phyloP scores from a whole-genome alignment of 805 yeast genomes.

The Saccharomycopsis vini region DNA sequence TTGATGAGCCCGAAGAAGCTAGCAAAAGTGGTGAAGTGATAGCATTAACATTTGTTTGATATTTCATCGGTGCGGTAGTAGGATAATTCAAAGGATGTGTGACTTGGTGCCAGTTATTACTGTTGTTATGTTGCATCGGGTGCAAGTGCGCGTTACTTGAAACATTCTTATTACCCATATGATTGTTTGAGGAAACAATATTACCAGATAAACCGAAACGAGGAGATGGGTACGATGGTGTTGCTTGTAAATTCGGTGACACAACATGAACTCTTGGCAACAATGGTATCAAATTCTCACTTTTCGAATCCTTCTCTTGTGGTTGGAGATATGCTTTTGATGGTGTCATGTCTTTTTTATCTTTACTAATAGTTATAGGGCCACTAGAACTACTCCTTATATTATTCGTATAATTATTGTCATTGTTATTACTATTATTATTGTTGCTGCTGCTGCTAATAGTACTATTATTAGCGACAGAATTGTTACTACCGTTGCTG shows the following conservation, averaged over 20 bases:
- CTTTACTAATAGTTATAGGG: too few species aligned
- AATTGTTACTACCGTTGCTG: too few species aligned
- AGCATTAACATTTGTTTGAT: constrained; percentile 53
- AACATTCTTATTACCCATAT: neutral
- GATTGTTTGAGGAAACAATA: too few species aligned
- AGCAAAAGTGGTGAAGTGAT: constrained; percentile 59
- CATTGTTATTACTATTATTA: neutral
- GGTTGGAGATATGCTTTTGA: neutral
- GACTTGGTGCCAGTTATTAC: neutral
- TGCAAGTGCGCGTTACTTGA: neutral
- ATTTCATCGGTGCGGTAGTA: constrained; percentile 59
- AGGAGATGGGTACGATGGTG: neutral
- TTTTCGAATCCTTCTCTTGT: neutral
- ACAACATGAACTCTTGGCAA: constrained; percentile 5
- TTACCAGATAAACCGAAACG: neutral
- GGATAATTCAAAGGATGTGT: constrained; percentile 28
- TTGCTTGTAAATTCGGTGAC: constrained; percentile 1
- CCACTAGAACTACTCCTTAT: too few species aligned
- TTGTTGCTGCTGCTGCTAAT: neutral
- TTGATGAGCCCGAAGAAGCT: constrained; percentile 32
- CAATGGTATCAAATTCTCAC: constrained; percentile 10
- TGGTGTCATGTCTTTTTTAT: neutral
- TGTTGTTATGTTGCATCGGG: too few species aligned
- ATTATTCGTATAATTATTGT: too few species aligned
- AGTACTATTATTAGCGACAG: neutral